Evolutionary conservation across 495 filamentous ascomycete genomes (phyloP).

Genomic region (Delitschia confertaspora): DNA sequence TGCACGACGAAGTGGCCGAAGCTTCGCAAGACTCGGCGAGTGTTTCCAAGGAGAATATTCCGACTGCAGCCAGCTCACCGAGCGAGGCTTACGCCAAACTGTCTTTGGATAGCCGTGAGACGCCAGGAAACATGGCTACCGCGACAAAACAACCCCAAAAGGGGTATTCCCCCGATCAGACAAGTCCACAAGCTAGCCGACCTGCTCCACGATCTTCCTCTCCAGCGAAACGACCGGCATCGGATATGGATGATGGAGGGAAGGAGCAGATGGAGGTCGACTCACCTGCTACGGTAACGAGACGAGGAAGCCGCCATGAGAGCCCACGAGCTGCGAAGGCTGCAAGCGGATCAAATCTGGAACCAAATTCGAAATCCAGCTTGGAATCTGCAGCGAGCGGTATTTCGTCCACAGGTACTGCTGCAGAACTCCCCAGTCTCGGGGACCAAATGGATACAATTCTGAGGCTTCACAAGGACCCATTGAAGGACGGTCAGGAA

Average conservation of each 20-base stretch:
- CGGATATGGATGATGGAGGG: slow-evolving; percentile 39
- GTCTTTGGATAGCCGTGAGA: slow-evolving; percentile 52
- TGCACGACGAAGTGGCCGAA: slow-evolving; percentile 49
- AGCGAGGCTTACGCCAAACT: slow-evolving; percentile 65
- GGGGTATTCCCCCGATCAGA: no score
- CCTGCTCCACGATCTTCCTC: slow-evolving; percentile 40
- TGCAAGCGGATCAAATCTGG: slow-evolving; percentile 13
- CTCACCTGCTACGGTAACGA: slow-evolving; percentile 19
- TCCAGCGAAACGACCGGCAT: slow-evolving; percentile 47
- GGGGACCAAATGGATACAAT: slow-evolving; percentile 74
- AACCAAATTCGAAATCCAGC: slow-evolving; percentile 19
- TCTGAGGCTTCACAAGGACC: slow-evolving; percentile 42
- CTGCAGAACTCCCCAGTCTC: slow-evolving; percentile 30
- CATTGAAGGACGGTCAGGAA: slow-evolving; percentile 57
- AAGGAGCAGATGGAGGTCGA: slow-evolving; percentile 33
- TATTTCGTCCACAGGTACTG: slow-evolving; percentile 1
- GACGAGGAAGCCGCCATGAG: slow-evolving; percentile 8
- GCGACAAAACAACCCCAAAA: slow-evolving; percentile 4
- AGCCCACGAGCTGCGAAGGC: slow-evolving; percentile 14
- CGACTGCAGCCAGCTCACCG: slow-evolving; percentile 55
- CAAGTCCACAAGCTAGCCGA: no score
- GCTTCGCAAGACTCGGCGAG: slow-evolving; percentile 35
- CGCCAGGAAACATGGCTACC: slow-evolving; percentile 41
- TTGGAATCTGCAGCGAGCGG: slow-evolving; percentile 21
- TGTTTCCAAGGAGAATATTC: slow-evolving; percentile 30